These are phyloP conservation scores for Rutidosis leptorrhynchoides DNA, from an alignment of 129 eudicot species.

Conservation along the genomic window DNA sequence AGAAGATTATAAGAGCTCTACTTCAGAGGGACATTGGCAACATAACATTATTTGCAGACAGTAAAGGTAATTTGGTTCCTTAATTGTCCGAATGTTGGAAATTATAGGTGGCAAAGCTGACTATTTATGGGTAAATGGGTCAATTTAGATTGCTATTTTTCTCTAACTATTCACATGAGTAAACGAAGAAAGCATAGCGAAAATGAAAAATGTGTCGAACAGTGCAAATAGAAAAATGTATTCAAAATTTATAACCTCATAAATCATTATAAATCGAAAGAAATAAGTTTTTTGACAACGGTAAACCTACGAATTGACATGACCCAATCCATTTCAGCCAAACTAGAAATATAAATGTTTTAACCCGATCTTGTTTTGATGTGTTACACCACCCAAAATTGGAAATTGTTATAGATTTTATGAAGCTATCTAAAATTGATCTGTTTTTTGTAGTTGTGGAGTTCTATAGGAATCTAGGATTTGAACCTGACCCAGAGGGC, in stretches of 20 bases:
- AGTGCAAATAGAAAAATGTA: neutral
- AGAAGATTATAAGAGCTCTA: constrained; percentile 80
- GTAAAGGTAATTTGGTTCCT: constrained; percentile 45
- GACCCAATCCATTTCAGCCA: neutral
- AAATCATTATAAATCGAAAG: neutral
- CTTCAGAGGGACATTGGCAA: constrained; percentile 96
- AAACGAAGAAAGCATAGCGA: neutral
- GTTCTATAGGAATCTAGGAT: constrained; percentile 80
- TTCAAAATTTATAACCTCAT: neutral
- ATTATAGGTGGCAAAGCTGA: neutral
- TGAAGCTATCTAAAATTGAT: constrained; percentile 14
- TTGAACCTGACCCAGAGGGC: constrained; percentile 97
- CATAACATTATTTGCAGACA: constrained; percentile 77
- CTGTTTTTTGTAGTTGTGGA: constrained; percentile 78
- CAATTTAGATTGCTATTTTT: neutral
- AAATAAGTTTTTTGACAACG: too few relatives aligned
- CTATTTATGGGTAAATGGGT: neutral
- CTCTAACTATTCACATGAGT: neutral
- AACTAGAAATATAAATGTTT: neutral
- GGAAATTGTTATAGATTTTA: neutral
- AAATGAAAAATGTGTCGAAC: neutral
- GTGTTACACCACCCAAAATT: neutral
- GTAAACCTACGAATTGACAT: neutral
- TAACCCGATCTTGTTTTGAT: neutral
- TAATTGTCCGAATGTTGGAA: neutral